These are phyloP conservation scores for Termitomyces sp. DNA, from an alignment of 768 basidiomycete species.

Conservation along the genomic window DNA sequence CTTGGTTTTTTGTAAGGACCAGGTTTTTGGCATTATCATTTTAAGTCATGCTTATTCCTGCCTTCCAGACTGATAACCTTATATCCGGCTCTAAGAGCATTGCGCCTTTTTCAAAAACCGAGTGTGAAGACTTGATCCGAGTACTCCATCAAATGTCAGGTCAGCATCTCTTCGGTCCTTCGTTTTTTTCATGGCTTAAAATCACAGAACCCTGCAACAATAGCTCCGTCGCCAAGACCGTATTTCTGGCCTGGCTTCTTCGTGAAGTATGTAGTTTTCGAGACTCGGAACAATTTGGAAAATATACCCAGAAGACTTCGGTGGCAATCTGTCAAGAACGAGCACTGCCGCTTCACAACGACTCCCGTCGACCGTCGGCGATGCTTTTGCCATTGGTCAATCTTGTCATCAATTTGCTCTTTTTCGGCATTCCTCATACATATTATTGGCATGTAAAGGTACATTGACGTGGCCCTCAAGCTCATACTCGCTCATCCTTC, in stretches of 20 bases:
- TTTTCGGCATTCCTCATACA: constrained; percentile 48
- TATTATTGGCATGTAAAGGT: constrained; percentile 45
- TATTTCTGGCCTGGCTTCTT: constrained; percentile 45
- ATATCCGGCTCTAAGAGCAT: constrained; percentile 35
- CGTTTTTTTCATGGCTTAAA: background rate
- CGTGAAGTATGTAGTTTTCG: constrained; percentile 47
- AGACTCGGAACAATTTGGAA: constrained; percentile 38
- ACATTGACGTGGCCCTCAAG: background rate
- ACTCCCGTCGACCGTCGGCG: constrained; percentile 14
- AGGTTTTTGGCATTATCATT: background rate
- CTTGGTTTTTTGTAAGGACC: constrained; percentile 39
- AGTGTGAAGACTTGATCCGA: constrained; percentile 46
- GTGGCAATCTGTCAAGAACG: constrained; percentile 15
- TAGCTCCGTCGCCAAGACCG: constrained; percentile 33
- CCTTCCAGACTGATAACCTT: constrained; percentile 39
- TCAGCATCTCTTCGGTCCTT: constrained; percentile 10
- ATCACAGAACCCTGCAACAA: constrained; percentile 25
- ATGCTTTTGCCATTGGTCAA: constrained; percentile 24
- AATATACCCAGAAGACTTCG: constrained; percentile 29
- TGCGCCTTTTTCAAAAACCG: constrained; percentile 47
- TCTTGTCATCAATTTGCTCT: constrained; percentile 35
- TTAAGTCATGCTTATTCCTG: background rate
- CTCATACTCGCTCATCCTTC: background rate
- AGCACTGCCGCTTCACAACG: constrained; percentile 9
- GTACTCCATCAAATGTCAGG: constrained; percentile 30